Conservation (phyloP, 2,329 filamentous ascomycete genomes). For the Xylariaceae sp. region DNA sequence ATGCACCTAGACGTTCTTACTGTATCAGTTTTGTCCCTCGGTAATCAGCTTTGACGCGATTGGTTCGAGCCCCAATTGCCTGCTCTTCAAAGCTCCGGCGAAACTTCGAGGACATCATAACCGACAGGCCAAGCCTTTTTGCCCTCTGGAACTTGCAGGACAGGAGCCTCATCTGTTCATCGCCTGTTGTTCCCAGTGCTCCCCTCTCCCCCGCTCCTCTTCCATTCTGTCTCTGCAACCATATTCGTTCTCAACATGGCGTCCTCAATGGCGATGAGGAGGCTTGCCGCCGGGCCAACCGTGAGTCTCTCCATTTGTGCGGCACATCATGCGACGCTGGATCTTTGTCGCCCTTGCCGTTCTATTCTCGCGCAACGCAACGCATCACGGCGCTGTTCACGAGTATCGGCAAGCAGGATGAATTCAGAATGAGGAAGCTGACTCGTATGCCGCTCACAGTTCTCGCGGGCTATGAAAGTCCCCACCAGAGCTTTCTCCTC, state of each 20-base stretch:
- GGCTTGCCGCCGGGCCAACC: constrained; percentile 51
- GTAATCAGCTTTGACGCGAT: constrained; percentile 31
- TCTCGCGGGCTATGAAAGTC: constrained; percentile 57
- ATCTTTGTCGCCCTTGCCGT: neutral
- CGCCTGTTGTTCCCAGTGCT: constrained; percentile 16
- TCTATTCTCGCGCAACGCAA: neutral
- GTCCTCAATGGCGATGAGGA: constrained; percentile 61
- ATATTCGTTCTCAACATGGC: constrained; percentile 41
- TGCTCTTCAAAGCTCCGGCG: constrained; percentile 23
- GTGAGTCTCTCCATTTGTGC: constrained; percentile 39
- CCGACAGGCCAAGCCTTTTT: constrained; percentile 16
- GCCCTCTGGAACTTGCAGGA: constrained; percentile 30
- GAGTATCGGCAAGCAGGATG: neutral
- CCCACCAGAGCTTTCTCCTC: constrained; percentile 80
- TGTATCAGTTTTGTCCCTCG: constrained; percentile 25
- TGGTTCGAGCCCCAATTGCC: constrained; percentile 24
- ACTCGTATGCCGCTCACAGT: constrained; percentile 38
- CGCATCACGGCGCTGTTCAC: neutral
- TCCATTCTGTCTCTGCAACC: neutral
- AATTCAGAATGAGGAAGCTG: constrained; percentile 5
- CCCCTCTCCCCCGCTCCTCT: constrained; percentile 17
- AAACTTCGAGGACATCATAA: constrained; percentile 29
- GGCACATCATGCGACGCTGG: neutral
- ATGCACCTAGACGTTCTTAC: neutral
- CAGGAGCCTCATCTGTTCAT: constrained; percentile 27